Conservation (phyloP, 2,329 filamentous ascomycete species). For the Colletotrichum graminicola region DNA sequence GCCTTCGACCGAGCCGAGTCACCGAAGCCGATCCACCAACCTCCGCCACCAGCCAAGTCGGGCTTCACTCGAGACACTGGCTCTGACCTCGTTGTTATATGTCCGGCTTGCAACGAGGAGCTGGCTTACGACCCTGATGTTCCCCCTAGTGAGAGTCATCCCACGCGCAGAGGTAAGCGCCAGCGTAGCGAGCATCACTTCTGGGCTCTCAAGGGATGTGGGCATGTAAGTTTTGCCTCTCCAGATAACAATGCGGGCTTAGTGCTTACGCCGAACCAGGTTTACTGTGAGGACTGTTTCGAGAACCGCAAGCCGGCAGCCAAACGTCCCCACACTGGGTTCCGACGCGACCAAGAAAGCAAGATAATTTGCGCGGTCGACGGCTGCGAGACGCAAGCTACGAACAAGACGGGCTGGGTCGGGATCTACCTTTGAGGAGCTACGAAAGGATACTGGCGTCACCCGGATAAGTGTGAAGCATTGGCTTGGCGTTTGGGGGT, state of each 20-base stretch:
- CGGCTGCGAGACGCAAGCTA: slow-evolving; percentile 66
- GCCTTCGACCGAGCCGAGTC: slow-evolving; percentile 49
- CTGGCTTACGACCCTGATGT: slow-evolving; percentile 77
- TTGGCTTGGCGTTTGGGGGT: slow-evolving; percentile 40
- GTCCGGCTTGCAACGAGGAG: slow-evolving; percentile 88
- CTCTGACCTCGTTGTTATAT: slow-evolving; percentile 81
- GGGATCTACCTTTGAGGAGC: slow-evolving; percentile 66
- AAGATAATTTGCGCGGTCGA: slow-evolving; percentile 68
- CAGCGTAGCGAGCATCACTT: slow-evolving; percentile 81
- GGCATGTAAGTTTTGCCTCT: slow-evolving; percentile 75
- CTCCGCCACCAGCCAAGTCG: slow-evolving; percentile 73
- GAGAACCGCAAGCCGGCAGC: slow-evolving; percentile 63
- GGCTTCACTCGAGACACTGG: slow-evolving; percentile 85
- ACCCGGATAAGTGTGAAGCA: slow-evolving; percentile 33
- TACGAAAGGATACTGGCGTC: slow-evolving; percentile 25
- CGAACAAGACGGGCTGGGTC: slow-evolving; percentile 69
- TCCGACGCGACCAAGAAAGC: slow-evolving; percentile 30
- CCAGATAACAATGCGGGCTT: slow-evolving; percentile 48
- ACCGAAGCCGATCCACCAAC: slow-evolving; percentile 66
- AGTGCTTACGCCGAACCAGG: slow-evolving; percentile 53
- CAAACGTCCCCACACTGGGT: slow-evolving; percentile 45
- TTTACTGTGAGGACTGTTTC: slow-evolving; percentile 73
- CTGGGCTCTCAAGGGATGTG: slow-evolving; percentile 91
- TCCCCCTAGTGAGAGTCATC: slow-evolving; percentile 46
- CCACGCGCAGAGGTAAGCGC: slow-evolving; percentile 59